These are phyloP conservation scores for Geranium incanum DNA, from an alignment of 441 rosid genomes.

Conservation along the genomic window DNA sequence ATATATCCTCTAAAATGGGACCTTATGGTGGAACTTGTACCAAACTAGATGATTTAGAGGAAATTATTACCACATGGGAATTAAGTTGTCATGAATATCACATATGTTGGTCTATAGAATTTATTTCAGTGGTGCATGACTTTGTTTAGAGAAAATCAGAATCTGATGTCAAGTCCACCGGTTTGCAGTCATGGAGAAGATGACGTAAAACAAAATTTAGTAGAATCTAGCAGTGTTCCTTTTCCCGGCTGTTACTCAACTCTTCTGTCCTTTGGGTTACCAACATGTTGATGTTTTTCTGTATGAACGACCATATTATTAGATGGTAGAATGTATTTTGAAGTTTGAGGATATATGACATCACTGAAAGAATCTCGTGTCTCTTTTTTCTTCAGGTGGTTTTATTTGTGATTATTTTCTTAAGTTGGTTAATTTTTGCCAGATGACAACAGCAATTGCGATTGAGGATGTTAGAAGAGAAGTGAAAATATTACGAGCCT, in stretches of 20 bases:
- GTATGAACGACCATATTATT: not conserved
- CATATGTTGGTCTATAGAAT: no score
- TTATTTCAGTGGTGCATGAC: no score
- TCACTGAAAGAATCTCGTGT: no score
- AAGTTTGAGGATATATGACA: no score
- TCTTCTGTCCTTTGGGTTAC: not conserved
- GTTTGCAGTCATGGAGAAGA: not conserved
- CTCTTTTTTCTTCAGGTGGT: no score
- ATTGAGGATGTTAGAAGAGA: constrained; percentile 75
- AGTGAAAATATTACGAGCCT: constrained; percentile 59
- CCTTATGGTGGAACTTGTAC: constrained; percentile 17
- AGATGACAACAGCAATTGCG: constrained; percentile 74
- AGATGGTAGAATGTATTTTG: not conserved
- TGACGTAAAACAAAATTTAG: not conserved
- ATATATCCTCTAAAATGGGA: constrained; percentile 11
- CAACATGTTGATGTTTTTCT: not conserved
- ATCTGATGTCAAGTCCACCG: no score
- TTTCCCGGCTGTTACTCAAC: constrained; percentile 27
- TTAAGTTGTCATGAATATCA: no score
- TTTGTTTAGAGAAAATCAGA: no score
- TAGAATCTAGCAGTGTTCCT: not conserved
- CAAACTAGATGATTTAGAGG: constrained; percentile 1
- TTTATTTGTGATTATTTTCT: no score
- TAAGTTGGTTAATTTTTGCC: constrained; percentile 6
- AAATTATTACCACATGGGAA: no score